These are phyloP conservation scores for Diutina scorzettiae DNA, from an alignment of 1,139 yeast genomes.

Conservation along the genomic window DNA sequence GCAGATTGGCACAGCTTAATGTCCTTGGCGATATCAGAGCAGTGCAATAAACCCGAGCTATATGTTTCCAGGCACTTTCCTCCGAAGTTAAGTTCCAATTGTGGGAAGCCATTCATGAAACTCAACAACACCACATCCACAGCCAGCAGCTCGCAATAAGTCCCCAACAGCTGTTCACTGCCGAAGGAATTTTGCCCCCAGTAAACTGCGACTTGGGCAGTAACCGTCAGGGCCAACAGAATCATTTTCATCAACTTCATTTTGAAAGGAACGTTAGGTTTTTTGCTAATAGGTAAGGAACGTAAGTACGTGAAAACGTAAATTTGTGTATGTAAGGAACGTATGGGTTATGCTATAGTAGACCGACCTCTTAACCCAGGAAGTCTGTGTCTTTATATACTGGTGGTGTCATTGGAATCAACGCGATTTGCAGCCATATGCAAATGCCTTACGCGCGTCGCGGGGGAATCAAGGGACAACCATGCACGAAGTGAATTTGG, in stretches of 20 bases:
- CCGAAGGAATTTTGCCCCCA: slow-evolving; percentile 91
- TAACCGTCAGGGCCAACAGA: background rate
- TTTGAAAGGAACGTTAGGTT: background rate
- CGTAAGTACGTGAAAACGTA: background rate
- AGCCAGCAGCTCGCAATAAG: slow-evolving; percentile 56
- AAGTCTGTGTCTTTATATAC: background rate
- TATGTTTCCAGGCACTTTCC: slow-evolving; percentile 46
- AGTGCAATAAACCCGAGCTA: slow-evolving; percentile 44
- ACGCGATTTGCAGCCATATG: slow-evolving; percentile 1
- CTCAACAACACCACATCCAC: slow-evolving; percentile 68
- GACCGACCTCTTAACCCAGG: background rate
- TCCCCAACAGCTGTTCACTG: slow-evolving; percentile 47
- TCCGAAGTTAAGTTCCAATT: slow-evolving; percentile 50
- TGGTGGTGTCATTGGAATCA: background rate
- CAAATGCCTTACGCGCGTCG: too few relatives aligned
- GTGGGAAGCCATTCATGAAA: slow-evolving; percentile 55
- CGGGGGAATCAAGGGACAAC: too few relatives aligned
- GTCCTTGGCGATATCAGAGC: slow-evolving; percentile 59
- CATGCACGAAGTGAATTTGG: too few relatives aligned
- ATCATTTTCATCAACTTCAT: background rate
- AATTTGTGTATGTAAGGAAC: background rate
- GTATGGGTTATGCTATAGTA: slow-evolving; percentile 2
- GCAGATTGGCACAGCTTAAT: slow-evolving; percentile 68
- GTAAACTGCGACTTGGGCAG: slow-evolving; percentile 45
- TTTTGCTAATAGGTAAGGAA: background rate